phyloP scores from a whole-genome alignment of 352 stramenopile species.

The Phytophthora colocasiae region DNA sequence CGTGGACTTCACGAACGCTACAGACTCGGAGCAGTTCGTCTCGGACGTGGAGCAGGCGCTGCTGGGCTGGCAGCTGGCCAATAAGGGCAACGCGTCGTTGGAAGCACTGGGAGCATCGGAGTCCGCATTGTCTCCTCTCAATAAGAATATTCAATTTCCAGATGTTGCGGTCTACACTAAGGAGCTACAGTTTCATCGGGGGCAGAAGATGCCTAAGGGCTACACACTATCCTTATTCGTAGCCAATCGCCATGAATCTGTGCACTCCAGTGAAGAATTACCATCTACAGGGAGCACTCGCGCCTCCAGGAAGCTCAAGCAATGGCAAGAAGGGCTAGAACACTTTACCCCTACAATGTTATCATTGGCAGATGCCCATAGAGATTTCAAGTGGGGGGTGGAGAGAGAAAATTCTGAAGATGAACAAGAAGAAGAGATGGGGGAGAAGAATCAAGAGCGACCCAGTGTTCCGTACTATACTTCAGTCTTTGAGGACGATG shows the following conservation, averaged over 20 bases:
- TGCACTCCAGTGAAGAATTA: background rate
- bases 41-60: slow-evolving; percentile 80
- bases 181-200: slow-evolving; percentile 42
- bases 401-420: background rate
- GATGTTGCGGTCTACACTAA: slow-evolving; percentile 43
- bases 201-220: slow-evolving; percentile 24
- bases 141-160: background rate
- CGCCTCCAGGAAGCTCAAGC: slow-evolving; percentile 34
- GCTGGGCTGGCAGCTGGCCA: slow-evolving; percentile 67
- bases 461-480: slow-evolving; percentile 13
- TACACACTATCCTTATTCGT: slow-evolving; percentile 69
- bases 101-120: slow-evolving; percentile 35
- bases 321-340: slow-evolving; percentile 70
- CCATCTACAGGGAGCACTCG: background rate
- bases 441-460: background rate
- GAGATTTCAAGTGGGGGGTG: slow-evolving; percentile 53
- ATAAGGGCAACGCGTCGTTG: slow-evolving; percentile 69
- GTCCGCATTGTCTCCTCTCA: background rate
- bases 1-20: slow-evolving; percentile 89
- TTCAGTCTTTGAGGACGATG: slow-evolving; percentile 30
- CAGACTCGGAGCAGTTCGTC: slow-evolving; percentile 79
- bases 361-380: slow-evolving; percentile 53
- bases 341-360: slow-evolving; percentile 88
- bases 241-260: background rate
- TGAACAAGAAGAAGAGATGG: background rate